These are phyloP conservation scores for Solanum habrochaites DNA, from an alignment of 257 asterid genomes.

Conservation along the genomic window DNA sequence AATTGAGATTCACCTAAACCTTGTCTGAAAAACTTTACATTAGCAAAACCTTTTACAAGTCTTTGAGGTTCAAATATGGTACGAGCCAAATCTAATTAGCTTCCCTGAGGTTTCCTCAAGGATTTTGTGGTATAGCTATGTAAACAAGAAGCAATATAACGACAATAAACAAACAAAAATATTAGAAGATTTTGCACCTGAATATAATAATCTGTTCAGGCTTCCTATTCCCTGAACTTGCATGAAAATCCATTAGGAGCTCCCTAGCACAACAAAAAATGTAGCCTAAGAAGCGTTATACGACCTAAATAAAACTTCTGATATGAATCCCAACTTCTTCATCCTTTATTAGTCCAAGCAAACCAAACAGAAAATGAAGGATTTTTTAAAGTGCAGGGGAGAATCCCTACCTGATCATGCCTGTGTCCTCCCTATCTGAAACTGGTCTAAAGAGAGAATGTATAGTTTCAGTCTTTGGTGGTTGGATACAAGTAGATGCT, in stretches of 20 bases:
- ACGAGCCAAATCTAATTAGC: background rate
- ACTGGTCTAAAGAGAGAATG: slow-evolving; percentile 33
- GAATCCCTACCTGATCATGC: slow-evolving; percentile 23
- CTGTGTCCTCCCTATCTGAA: slow-evolving; percentile 26
- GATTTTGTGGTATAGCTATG: background rate
- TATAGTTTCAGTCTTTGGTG: slow-evolving; percentile 22
- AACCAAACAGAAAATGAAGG: background rate
- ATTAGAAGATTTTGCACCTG: slow-evolving; percentile 13
- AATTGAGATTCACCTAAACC: slow-evolving; percentile 28
- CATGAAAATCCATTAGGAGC: slow-evolving; percentile 30
- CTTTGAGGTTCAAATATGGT: background rate
- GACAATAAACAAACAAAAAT: background rate
- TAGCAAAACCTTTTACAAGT: background rate
- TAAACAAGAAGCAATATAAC: background rate
- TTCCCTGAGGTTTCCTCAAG: background rate
- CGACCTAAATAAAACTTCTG: background rate
- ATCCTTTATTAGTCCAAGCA: background rate
- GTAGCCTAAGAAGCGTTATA: background rate
- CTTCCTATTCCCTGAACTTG: slow-evolving; percentile 26
- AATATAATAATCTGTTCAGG: slow-evolving; percentile 41
- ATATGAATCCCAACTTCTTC: background rate
- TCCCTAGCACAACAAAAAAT: slow-evolving; percentile 19
- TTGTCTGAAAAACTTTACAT: slow-evolving; percentile 7
- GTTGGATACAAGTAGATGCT: slow-evolving; percentile 24
- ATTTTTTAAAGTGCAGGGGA: background rate